Percentiles rank a stretch among this genome's conserved stretches.
These are phyloP conservation scores for Trichoderma breve DNA, from an alignment of 2,329 filamentous ascomycete species.

Conservation along the genomic window DNA sequence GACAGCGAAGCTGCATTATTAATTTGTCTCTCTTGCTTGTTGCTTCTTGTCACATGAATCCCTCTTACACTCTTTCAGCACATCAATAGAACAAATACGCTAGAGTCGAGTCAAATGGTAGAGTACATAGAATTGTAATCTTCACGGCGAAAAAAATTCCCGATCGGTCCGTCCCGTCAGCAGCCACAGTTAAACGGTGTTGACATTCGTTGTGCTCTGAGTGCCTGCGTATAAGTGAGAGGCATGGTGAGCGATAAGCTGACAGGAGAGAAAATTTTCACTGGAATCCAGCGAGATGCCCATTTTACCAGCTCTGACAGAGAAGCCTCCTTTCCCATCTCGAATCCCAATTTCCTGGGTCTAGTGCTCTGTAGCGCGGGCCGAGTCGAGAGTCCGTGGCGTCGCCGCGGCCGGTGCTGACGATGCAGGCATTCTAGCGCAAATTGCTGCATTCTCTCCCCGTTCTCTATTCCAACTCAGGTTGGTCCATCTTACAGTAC, in stretches of 20 bases:
- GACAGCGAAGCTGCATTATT: not conserved
- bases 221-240: not conserved
- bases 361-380: not conserved
- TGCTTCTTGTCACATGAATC: not conserved
- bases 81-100: not conserved
- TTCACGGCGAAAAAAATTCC: not conserved
- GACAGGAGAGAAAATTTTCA: not conserved
- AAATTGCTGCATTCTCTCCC: not conserved
- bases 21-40: not conserved
- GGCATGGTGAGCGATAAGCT: not conserved
- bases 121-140: not conserved
- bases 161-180: conserved; percentile 4
- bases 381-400: conserved; percentile 7
- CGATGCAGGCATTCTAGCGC: conserved; percentile 13
- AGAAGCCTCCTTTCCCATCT: not conserved
- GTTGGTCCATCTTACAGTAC: not conserved
- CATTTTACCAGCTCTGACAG: not conserved
- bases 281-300: not conserved
- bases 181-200: not conserved
- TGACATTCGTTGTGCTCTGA: not conserved
- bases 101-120: not conserved
- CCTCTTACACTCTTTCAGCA: not conserved
- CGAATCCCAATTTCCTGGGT: not conserved
- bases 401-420: conserved; percentile 10
- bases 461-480: not conserved